These are phyloP conservation scores for Penicillium sumatraense DNA, from an alignment of 2,329 filamentous ascomycete genomes.

Conservation along the genomic window DNA sequence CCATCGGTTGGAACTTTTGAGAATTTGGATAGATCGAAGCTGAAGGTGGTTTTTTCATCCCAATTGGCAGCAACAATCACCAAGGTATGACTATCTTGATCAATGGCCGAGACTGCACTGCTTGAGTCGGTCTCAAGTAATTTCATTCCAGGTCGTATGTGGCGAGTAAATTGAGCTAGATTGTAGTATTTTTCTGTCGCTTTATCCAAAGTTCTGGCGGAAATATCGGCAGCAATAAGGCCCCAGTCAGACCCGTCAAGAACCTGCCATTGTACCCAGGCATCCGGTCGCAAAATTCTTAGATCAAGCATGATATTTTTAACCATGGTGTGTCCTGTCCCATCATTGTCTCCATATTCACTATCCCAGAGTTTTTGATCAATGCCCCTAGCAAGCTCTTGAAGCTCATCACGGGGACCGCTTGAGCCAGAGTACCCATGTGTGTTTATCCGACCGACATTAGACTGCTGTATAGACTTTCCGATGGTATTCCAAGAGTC, in stretches of 20 bases:
- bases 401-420: slow-evolving; percentile 8
- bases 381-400: slow-evolving; percentile 2
- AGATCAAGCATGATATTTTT: slow-evolving; percentile 13
- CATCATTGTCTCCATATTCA: slow-evolving; percentile 17
- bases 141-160: slow-evolving; percentile 17
- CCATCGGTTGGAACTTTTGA: slow-evolving; percentile 10
- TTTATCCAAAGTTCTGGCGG: slow-evolving; percentile 3
- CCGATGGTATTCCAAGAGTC: slow-evolving; percentile 15
- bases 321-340: slow-evolving; percentile 2
- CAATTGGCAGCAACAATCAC: slow-evolving; percentile 18
- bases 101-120: slow-evolving; percentile 10
- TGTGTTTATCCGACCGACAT: slow-evolving; percentile 12
- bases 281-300: slow-evolving; percentile 7
- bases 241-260: slow-evolving; percentile 14
- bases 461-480: slow-evolving; percentile 3
- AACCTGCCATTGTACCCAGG: slow-evolving; percentile 18
- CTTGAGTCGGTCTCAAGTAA: slow-evolving; percentile 13
- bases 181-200: slow-evolving; percentile 15
- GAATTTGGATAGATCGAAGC: slow-evolving; percentile 15
- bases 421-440: slow-evolving; percentile 11
- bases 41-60: slow-evolving; percentile 10
- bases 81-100: slow-evolving; percentile 10
- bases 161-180: slow-evolving; percentile 16
- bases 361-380: slow-evolving; percentile 16
- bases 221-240: slow-evolving; percentile 12